Base-by-base conservation (phyloP, 805 yeast genomes). In the Saccharomycopsis guyanensis region DNA sequence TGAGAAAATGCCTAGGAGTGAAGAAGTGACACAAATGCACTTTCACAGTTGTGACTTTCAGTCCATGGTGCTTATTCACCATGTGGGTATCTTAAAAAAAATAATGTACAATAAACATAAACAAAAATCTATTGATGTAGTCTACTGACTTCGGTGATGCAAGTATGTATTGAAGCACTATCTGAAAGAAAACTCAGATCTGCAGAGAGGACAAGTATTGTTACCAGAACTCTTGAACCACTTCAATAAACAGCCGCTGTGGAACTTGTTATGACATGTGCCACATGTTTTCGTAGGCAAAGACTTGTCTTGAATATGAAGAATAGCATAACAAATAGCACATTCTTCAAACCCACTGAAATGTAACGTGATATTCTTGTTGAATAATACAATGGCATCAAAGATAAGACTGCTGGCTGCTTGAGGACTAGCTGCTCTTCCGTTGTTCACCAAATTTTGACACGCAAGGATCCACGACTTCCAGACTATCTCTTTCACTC, bases 211-310 rank as follows among this genome's bases (percentile, higher is more conserved):
- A 68, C 99, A 93, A 2, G 96, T 83, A 54, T 86, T 85, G 46
- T 86, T 75, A 35, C 93, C 94, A 12, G 95, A 85, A 55, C 95
- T 88, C 68, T 86, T 86, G 66, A 93, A 93, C 99, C 99, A 93
- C 61, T 89, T 86, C 71, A 87, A 89, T 37, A 93, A 69, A 71
- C 99, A 93, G 2, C 93, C 96, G 5, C 96, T 81, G 63, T 93
- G 99, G 71, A 89, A 93, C 61, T 84, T 86, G 70, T 93, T 91
- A 58, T 78, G 78, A 72, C 99, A 93, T 0, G 96, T 88, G 13
- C 82, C 70, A 65, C 99, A 93, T 2, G 73, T 73, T 64, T 87
- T 89, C 42, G 87, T 78, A 4, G 99, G 98, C 48, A 93, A 71
- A 5, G 95, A 82, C 57, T 85, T 86, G 58, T 88, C 96, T 52